A percentile compares a stretch with the other conserved stretches of the same genome.
These are phyloP conservation scores for Chalciporus piperatus DNA, from an alignment of 768 basidiomycete species.

Conservation along the genomic window DNA sequence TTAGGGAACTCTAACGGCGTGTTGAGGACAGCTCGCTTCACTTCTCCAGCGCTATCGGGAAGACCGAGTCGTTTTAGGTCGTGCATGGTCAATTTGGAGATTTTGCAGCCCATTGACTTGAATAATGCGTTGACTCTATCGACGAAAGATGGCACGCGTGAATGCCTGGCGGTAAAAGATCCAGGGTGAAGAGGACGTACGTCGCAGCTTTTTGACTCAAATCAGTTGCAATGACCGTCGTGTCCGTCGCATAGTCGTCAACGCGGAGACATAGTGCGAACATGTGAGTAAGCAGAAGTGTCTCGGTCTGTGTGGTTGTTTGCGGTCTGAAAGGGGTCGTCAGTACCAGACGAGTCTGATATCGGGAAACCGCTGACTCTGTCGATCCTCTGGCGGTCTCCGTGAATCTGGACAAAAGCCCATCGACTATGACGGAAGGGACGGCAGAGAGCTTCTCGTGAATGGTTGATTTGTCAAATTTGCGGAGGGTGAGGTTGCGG, in stretches of 20 bases:
- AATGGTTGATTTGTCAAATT: constrained; percentile 49
- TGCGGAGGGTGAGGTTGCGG: constrained; percentile 41
- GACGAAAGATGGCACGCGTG: neutral
- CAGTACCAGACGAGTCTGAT: neutral
- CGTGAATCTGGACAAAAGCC: constrained; percentile 75
- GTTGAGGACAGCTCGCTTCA: constrained; percentile 69
- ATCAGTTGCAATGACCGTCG: constrained; percentile 67
- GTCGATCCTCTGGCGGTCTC: constrained; percentile 68
- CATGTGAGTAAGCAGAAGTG: constrained; percentile 71
- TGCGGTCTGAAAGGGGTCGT: constrained; percentile 33
- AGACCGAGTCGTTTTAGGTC: constrained; percentile 73
- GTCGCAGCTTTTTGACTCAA: constrained; percentile 59
- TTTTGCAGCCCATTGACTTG: constrained; percentile 77
- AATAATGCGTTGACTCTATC: constrained; percentile 64
- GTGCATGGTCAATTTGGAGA: constrained; percentile 50
- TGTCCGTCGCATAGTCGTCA: constrained; percentile 75
- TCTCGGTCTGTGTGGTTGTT: constrained; percentile 67
- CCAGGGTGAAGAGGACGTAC: constrained; percentile 44
- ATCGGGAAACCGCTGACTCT: constrained; percentile 40
- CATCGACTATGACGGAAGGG: constrained; percentile 66
- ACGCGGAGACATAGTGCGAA: constrained; percentile 78
- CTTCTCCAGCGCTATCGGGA: constrained; percentile 56
- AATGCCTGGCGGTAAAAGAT: constrained; percentile 1
- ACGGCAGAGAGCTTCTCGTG: constrained; percentile 56
- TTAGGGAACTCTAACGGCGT: constrained; percentile 85